Conservation (phyloP, 495 filamentous ascomycete species). For the Neurospora africana region DNA sequence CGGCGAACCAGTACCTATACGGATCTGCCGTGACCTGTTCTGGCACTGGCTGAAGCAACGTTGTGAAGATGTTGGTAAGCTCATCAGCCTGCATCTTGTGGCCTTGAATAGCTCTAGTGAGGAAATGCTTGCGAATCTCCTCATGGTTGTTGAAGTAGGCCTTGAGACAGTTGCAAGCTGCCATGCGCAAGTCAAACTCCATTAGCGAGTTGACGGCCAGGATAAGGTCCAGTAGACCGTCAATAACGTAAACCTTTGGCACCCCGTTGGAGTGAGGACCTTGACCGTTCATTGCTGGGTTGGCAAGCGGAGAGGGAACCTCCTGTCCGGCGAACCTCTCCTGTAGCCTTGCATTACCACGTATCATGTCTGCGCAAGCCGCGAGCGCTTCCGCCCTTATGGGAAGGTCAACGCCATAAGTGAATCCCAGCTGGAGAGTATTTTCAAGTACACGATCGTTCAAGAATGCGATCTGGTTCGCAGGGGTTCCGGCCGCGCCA, state of each 20-base stretch:
- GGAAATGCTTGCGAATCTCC: constrained; percentile 72
- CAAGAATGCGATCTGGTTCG: constrained; percentile 81
- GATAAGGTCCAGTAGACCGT: constrained; percentile 80
- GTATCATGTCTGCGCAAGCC: constrained; percentile 81
- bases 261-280: constrained; percentile 35
- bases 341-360: constrained; percentile 69
- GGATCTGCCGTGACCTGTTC: constrained; percentile 59
- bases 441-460: constrained; percentile 64
- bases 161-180: constrained; percentile 80
- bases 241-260: constrained; percentile 75
- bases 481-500: constrained; percentile 66
- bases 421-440: constrained; percentile 75
- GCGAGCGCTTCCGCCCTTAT: constrained; percentile 77
- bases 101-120: constrained; percentile 80
- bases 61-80: constrained; percentile 83
- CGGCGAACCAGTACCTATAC: constrained; percentile 85
- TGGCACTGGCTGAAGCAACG: constrained; percentile 55
- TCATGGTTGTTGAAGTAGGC: constrained; percentile 78
- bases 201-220: constrained; percentile 55
- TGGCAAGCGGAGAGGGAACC: constrained; percentile 47
- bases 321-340: constrained; percentile 79
- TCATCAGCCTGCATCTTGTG: constrained; percentile 69
- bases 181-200: constrained; percentile 69
- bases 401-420: constrained; percentile 56
- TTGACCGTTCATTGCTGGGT: constrained; percentile 29